Evolutionary conservation across 768 basidiomycete species (phyloP).

Genomic region (Phylloporus rhodoxanthus): DNA sequence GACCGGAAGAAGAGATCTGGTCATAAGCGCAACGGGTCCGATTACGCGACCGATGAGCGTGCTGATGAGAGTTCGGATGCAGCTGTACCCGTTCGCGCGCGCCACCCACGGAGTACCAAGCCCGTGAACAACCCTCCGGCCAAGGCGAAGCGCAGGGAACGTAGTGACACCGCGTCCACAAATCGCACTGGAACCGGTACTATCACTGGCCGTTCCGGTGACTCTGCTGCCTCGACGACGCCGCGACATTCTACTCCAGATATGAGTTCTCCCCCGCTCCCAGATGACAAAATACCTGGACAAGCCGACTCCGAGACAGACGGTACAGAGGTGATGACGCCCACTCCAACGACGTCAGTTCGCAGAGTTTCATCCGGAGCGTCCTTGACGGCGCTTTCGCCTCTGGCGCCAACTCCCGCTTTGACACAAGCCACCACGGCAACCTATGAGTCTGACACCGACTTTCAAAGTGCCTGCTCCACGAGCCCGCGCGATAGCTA

Average conservation of each 20-base stretch:
- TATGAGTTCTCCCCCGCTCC: conserved; percentile 25
- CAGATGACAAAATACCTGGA: conserved; percentile 32
- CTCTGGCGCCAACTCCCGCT: conserved; percentile 24
- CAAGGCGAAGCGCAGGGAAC: conserved; percentile 40
- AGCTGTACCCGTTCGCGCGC: conserved; percentile 35
- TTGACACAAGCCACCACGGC: conserved; percentile 32
- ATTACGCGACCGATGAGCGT: conserved; percentile 41
- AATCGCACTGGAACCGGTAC: conserved; percentile 41
- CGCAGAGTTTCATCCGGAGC: conserved; percentile 33
- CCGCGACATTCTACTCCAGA: conserved; percentile 25
- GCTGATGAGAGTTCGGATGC: conserved; percentile 53
- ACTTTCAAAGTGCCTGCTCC: conserved; percentile 85
- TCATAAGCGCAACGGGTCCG: conserved; percentile 20
- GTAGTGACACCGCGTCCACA: conserved; percentile 63
- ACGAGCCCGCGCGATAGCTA: conserved; percentile 66
- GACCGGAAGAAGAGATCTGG: conserved; percentile 29
- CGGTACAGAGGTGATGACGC: conserved; percentile 16
- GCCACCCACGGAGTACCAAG: conserved; percentile 35
- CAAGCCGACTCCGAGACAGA: conserved; percentile 38
- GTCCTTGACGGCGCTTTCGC: conserved; percentile 23
- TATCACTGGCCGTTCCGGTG: conserved; percentile 21
- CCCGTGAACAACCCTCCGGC: conserved; percentile 28
- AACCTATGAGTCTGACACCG: conserved; percentile 76
- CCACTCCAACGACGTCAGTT: conserved; percentile 31
- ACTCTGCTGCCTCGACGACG: conserved; percentile 22